Evolutionary conservation across 163 green algal species (phyloP), one percentile per base, ranked within the genome.

Genomic region (Volvox carteri): DNA sequence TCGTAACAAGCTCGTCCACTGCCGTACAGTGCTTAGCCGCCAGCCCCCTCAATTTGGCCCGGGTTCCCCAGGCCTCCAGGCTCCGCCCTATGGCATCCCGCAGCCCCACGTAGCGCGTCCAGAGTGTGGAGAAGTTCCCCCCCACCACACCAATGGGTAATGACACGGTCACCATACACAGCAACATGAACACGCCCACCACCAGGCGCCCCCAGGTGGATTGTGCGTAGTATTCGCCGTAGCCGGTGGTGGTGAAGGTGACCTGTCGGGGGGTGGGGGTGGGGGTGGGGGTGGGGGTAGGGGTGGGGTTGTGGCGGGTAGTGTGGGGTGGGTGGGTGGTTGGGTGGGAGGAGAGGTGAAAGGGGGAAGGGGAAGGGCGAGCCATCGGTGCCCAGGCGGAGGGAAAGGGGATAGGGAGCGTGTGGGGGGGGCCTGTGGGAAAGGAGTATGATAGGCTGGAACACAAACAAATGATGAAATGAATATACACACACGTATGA

Each of bases 161-260:
- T 25, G 91, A 91, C 19, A 94, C 44, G 28, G 93, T 91, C 30
- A 95, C 54, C 54, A 95, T 89, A 73, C 68, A 88, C 52, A 83
- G 52, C 46, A 95, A 54, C 92, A 95, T 95, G n/a, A 84, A 70
- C 11, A 90, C 25, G 52, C 86, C 84, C 19, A 90, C 88, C 25
- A 93, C 30, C 28, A 92, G 41, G 30, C 90, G 78, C 12, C 92
- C 92, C 72, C 41, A 65, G 25, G 33, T 5, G 21, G 87, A 93
- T 25, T 86, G 44, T 2, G 92, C 86, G 39, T 90, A 85, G 46
- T 91, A 46, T 48, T 95, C 92, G 30, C 92, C 92, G 73, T 95
- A 95, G 41, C 92, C 92, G 4, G 92, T 90, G 21, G 92, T 95
- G 65, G 92, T 93, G 11, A 95, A 65, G 14, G 92, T 95, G 23